Evolutionary conservation across 148 eudicot species (phyloP), one percentile per base, ranked within the genome.

Genomic region (Vaccinium darrowii): DNA sequence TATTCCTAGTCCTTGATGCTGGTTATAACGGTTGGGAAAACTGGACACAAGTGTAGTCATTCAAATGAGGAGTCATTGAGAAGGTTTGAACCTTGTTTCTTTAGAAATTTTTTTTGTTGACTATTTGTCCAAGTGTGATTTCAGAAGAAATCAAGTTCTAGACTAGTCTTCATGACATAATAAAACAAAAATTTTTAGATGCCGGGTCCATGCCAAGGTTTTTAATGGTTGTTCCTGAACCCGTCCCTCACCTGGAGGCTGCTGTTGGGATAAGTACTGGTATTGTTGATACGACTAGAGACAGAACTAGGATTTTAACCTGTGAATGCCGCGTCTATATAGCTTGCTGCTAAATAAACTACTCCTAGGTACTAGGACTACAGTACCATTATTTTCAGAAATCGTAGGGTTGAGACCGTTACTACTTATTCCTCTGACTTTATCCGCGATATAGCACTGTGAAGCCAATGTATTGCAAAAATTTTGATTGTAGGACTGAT

Each of bases 1-100:
- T 76, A 87, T 84, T n/a, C 52, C 54, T 62, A 73, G 19, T 76
- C 90, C 84, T 14, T 47, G 80, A 53, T 60, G 10, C 3, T 83
- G 84, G 84, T 62, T 78, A 85, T 88, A 88, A 88, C 88, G 81
- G 90, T 88, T 88, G 88, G 30, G 90, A 86, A 88, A 88, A 83
- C 74, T 47, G 60, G 33, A 72, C 78, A 52, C n/a, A 25, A 3
- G 60, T 12, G 43, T 75, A 11, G 72, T 43, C 43, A 76, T 57
- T 43, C 43, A 82, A 73, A 79, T 16, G 78, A 83, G 53, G 77
- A 79, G 87, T 85, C 87, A 67, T 56, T 63, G 50, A 82, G 82
- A 85, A 87, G 87, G 50, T 85, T 81, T 77, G 51, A 87, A 23
- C 82, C 47, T 51, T 78, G 63, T 78, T 60, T 19, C 78, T 23